A percentile compares a stretch with the other conserved stretches of the same genome.
phyloP scores from a whole-genome alignment of 1,284 basidiomycete genomes.

The Coniferiporia weirii region DNA sequence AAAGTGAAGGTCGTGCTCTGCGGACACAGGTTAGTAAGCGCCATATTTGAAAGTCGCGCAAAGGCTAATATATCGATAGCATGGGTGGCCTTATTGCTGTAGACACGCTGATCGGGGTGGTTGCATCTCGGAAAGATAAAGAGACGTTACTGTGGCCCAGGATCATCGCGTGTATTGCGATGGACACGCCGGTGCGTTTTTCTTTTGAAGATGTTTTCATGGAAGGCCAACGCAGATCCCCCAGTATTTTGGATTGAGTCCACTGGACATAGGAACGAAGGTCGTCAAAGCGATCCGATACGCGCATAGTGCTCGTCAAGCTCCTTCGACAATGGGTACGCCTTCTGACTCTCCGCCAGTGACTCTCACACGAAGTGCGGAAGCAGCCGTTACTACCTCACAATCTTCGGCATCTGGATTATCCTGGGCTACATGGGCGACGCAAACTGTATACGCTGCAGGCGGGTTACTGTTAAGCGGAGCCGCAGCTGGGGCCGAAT shows the following conservation, averaged over 20 bases:
- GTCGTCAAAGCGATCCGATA: conserved; percentile 75
- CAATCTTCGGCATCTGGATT: conserved; percentile 24
- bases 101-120: conserved; percentile 76
- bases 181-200: conserved; percentile 80
- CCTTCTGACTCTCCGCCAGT: conserved; percentile 48
- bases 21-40: conserved; percentile 76
- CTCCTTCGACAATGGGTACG: conserved; percentile 50
- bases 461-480: conserved; percentile 73
- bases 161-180: conserved; percentile 78
- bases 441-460: conserved; percentile 55
- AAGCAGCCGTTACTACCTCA: conserved; percentile 25
- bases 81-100: conserved; percentile 90
- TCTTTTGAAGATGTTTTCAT: conserved; percentile 10
- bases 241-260: conserved; percentile 85
- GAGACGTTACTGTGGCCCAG: conserved; percentile 76
- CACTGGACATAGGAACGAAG: conserved; percentile 80
- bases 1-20: conserved; percentile 81
- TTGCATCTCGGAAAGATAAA: conserved; percentile 54
- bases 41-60: background rate
- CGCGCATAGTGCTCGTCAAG: conserved; percentile 57
- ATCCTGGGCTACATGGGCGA: conserved; percentile 54
- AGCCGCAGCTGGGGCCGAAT: conserved; percentile 81
- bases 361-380: conserved; percentile 28
- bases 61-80: conserved; percentile 34
- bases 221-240: conserved; percentile 4